Base-by-base conservation (phyloP, 768 basidiomycete species). In the Serendipita sp. region DNA sequence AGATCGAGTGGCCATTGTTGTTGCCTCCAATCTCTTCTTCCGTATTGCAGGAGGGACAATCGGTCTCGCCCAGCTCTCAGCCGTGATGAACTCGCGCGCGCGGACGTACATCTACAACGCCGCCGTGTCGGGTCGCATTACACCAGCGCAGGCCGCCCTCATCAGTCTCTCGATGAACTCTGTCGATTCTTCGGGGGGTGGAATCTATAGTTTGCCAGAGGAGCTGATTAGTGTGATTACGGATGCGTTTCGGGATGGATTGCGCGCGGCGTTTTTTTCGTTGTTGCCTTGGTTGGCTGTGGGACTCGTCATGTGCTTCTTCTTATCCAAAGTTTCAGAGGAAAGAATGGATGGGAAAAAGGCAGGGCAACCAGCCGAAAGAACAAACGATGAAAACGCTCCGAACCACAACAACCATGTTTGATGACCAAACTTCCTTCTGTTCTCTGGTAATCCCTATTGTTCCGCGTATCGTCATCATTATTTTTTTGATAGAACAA, bases 11-110 rank as follows among this genome's bases (percentile, higher is more conserved):
- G 79, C 80, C 1, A 70, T 75, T 50, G 74, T 75, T 20, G 76
- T 77, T 20, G 76, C 76, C 1, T 69, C 79, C 60, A 63, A 71
- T 4, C 70, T 78, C 60, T 81, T 81, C 67, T 77, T 76, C 70
- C 74, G 77, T 16, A 69, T 76, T 0, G 69, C 80, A 42, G 80
- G 80, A n/a, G 80, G 80, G 7, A 80, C 79, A 0, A 67, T 79
- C 42, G 79, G 81, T 24, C 75, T 81, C 42, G 79, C 81, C 0
- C 81, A 81, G 65, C 80, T 79, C 60, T 74, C 75, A 43, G 76
- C 81, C 5, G 71, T 81, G 22, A 73, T 81, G 61, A 74, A 74
- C 64, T 69, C 73, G 34, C 78, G 74, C 68, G 79, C 78, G 30
- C 69, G 69, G 30, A 28, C 67, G 22, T 72, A 72, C 61, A 69